A percentile compares a stretch with the other conserved stretches of the same genome.
These are phyloP conservation scores for Spongispora temasekensis DNA, from an alignment of 1,284 basidiomycete genomes.

Conservation along the genomic window DNA sequence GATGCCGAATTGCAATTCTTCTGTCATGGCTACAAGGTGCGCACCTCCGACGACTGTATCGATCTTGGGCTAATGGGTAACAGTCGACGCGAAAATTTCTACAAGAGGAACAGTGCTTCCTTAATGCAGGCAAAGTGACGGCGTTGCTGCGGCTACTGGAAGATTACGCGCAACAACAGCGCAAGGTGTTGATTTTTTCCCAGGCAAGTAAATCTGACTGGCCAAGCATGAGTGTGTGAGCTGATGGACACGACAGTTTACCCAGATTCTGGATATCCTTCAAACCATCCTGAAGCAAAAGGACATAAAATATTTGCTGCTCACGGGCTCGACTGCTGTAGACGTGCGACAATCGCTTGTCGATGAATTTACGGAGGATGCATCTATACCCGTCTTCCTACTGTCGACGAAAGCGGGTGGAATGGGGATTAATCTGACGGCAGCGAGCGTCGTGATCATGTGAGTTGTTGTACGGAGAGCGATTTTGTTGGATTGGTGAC, in stretches of 20 bases:
- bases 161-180: slow-evolving; percentile 67
- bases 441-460: slow-evolving; percentile 93
- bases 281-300: slow-evolving; percentile 81
- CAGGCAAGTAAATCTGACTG: slow-evolving; percentile 54
- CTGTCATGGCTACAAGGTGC: slow-evolving; percentile 79
- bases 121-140: slow-evolving; percentile 89
- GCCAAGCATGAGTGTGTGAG: neutral
- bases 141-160: slow-evolving; percentile 75
- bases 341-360: slow-evolving; percentile 92
- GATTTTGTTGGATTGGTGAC: neutral
- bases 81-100: slow-evolving; percentile 78
- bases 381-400: slow-evolving; percentile 89
- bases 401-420: slow-evolving; percentile 95
- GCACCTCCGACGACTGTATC: neutral
- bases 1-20: slow-evolving; percentile 90
- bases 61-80: slow-evolving; percentile 8
- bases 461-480: too few relatives aligned
- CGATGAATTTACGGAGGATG: slow-evolving; percentile 96
- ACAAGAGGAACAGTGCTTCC: slow-evolving; percentile 75
- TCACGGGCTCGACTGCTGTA: slow-evolving; percentile 94
- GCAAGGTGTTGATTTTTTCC: slow-evolving; percentile 92
- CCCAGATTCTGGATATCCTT: slow-evolving; percentile 92
- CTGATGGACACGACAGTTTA: slow-evolving; percentile 61
- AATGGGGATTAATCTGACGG: slow-evolving; percentile 90
- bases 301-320: slow-evolving; percentile 79